These are phyloP conservation scores for Canariomyces notabilis DNA, from an alignment of 2,329 filamentous ascomycete genomes.

Conservation along the genomic window DNA sequence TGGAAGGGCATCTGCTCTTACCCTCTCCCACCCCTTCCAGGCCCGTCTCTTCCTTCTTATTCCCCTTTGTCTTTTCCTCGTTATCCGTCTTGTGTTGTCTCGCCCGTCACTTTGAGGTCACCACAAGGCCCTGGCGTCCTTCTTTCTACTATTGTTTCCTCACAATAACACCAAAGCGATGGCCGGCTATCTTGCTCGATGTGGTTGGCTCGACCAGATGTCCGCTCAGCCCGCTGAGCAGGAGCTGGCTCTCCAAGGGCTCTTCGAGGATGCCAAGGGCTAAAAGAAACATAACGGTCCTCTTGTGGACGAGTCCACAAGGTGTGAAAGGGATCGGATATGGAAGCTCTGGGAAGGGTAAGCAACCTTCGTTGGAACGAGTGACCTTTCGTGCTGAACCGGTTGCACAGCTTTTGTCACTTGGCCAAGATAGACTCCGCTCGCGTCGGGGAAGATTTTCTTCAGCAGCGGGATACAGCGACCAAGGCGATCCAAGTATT, in stretches of 20 bases:
- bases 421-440: too few relatives aligned
- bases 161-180: neutral
- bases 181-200: conserved; percentile 5
- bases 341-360: conserved; percentile 2
- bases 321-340: neutral
- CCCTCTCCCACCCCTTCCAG: neutral
- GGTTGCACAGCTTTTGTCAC: neutral
- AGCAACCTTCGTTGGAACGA: neutral
- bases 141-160: neutral
- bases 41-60: neutral
- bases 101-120: conserved; percentile 6
- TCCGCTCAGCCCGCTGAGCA: conserved; percentile 6
- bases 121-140: neutral
- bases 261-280: neutral
- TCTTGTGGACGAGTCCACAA: neutral
- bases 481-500: too few relatives aligned
- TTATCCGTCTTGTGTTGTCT: neutral
- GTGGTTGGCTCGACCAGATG: conserved; percentile 4
- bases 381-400: neutral
- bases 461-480: too few relatives aligned
- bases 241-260: neutral
- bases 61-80: neutral
- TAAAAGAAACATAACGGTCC: neutral
- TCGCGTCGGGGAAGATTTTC: too few relatives aligned
- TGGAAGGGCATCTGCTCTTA: neutral